Conservation (phyloP, 768 basidiomycete genomes). For the Cyclocybe aegerita region DNA sequence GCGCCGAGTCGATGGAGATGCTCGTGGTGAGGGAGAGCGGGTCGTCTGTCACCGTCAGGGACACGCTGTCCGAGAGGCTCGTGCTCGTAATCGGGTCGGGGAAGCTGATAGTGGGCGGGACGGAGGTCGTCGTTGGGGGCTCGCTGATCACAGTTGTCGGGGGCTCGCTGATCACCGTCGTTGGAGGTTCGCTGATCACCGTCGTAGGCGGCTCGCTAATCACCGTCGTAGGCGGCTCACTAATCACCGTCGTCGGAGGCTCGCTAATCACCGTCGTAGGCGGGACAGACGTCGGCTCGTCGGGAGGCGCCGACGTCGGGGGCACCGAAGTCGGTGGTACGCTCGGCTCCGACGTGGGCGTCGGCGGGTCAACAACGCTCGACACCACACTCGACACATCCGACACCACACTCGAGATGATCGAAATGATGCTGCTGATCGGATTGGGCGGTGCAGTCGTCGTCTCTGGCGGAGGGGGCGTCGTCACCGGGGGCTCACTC, state of each 20-base stretch:
- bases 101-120: conserved; percentile 15
- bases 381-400: neutral
- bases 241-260: neutral
- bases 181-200: too few species aligned
- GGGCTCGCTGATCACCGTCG: too few species aligned
- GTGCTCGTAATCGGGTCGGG: conserved; percentile 15
- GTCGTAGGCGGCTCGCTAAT: neutral
- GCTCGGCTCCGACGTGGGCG: neutral
- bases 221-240: neutral
- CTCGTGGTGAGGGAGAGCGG: conserved; percentile 17
- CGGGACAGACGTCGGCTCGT: neutral
- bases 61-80: neutral
- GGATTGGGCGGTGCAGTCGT: neutral
- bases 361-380: neutral
- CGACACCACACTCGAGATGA: conserved; percentile 1
- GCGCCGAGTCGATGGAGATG: conserved; percentile 36
- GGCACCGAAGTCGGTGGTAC: conserved; percentile 1
- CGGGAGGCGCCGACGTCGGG: conserved; percentile 3
- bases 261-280: neutral
- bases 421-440: conserved; percentile 6
- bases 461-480: neutral
- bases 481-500: neutral
- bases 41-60: neutral
- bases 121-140: neutral
- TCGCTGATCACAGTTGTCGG: too few species aligned